Percentiles rank a stretch among this genome's conserved stretches.
Conservation (phyloP, 139 green algal genomes). For the Mesotaenium endlicherianum region DNA sequence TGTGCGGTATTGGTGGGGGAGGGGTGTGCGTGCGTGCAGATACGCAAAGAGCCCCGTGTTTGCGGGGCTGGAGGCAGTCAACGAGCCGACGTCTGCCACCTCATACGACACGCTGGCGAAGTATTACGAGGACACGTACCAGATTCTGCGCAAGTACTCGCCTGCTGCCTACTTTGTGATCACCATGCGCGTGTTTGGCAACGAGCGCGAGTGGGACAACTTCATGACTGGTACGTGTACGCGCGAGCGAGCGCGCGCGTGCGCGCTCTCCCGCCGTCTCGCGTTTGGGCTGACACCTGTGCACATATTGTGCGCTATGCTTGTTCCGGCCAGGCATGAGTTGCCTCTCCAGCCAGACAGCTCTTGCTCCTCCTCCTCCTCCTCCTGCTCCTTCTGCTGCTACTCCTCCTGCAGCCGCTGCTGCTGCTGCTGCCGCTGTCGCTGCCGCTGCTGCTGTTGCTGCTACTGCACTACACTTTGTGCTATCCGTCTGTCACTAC, state of each 20-base stretch:
- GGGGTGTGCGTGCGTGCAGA: not conserved
- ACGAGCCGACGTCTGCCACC: slow-evolving; percentile 7
- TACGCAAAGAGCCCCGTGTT: not conserved
- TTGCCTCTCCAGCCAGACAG: not conserved
- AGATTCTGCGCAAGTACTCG: not conserved
- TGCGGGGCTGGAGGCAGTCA: slow-evolving; percentile 19
- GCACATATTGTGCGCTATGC: not conserved
- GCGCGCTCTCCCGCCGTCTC: not conserved
- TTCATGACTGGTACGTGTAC: slow-evolving; percentile 25
- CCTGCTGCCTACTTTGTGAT: slow-evolving; percentile 18
- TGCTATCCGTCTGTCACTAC: no score
- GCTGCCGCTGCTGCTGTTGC: no score
- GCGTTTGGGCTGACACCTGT: not conserved
- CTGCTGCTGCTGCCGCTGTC: no score
- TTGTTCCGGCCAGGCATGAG: not conserved
- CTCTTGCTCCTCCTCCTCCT: not conserved
- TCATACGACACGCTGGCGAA: not conserved
- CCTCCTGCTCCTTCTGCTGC: not conserved
- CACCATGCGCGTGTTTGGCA: slow-evolving; percentile 6
- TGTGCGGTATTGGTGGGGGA: not conserved
- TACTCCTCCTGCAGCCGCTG: not conserved
- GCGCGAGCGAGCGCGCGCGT: not conserved
- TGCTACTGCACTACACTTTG: no score
- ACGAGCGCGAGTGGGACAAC: slow-evolving; percentile 25
- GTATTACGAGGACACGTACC: slow-evolving; percentile 14